Evolutionary conservation across 2,329 filamentous ascomycete species (phyloP).

Genomic region (Claviceps sp.): DNA sequence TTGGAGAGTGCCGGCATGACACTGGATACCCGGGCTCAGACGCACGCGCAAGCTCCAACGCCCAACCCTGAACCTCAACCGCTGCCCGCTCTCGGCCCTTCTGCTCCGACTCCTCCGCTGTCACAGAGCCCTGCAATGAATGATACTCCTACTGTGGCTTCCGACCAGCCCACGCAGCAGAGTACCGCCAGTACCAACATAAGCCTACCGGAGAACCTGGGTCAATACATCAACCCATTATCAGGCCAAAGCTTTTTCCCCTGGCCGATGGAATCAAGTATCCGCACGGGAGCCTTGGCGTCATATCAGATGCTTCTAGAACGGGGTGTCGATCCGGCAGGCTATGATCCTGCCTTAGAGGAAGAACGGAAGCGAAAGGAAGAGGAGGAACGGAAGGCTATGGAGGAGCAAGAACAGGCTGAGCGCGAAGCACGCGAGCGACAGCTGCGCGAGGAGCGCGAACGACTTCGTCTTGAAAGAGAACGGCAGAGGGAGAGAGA

Average conservation of each 20-base stretch:
- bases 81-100: conserved; percentile 18
- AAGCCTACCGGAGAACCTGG: conserved; percentile 34
- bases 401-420: conserved; percentile 32
- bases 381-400: conserved; percentile 33
- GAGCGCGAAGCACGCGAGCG: conserved; percentile 34
- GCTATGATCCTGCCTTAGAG: conserved; percentile 43
- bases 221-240: conserved; percentile 39
- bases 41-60: conserved; percentile 7
- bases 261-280: conserved; percentile 61
- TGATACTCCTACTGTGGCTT: conserved; percentile 15
- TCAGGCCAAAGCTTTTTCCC: conserved; percentile 53
- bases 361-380: conserved; percentile 36
- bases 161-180: conserved; percentile 21
- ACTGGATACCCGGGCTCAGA: conserved; percentile 12
- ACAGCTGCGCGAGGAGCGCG: conserved; percentile 24
- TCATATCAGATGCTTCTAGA: conserved; percentile 48
- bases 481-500: conserved; percentile 29
- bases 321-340: conserved; percentile 46
- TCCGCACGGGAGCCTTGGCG: conserved; percentile 55
- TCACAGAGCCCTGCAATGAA: conserved; percentile 22
- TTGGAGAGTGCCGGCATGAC: conserved; percentile 24
- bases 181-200: conserved; percentile 21
- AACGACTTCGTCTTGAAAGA: conserved; percentile 26
- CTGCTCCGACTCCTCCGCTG: conserved; percentile 19
- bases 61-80: conserved; percentile 18